Evolutionary conservation across 1,284 basidiomycete genomes (phyloP).

Genomic region (Schizophyllum commune): DNA sequence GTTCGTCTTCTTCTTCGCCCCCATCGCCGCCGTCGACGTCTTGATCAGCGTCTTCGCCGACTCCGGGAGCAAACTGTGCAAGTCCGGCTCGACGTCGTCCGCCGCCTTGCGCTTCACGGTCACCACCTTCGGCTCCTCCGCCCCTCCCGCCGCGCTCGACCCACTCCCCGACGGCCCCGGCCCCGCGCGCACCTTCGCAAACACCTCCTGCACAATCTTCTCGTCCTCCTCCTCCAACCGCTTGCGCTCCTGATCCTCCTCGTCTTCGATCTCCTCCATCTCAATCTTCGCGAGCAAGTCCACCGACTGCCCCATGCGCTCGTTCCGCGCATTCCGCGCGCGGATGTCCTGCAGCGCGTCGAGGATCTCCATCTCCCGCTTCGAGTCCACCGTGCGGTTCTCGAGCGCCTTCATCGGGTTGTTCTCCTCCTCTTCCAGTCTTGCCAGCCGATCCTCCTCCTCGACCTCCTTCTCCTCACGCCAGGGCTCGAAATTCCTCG

Average conservation of each 20-base stretch:
- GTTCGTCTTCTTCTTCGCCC: slow-evolving; percentile 58
- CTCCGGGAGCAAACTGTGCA: slow-evolving; percentile 67
- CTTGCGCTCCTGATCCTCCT: slow-evolving; percentile 59
- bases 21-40: slow-evolving; percentile 35
- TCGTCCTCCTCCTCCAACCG: slow-evolving; percentile 89
- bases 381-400: slow-evolving; percentile 84
- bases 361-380: slow-evolving; percentile 97
- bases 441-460: slow-evolving; percentile 71
- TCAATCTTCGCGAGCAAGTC: slow-evolving; percentile 53
- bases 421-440: slow-evolving; percentile 80
- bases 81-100: slow-evolving; percentile 58
- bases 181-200: slow-evolving; percentile 52
- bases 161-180: slow-evolving; percentile 27
- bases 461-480: slow-evolving; percentile 67
- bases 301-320: slow-evolving; percentile 63
- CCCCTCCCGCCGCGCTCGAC: slow-evolving; percentile 18
- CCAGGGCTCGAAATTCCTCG: slow-evolving; percentile 93
- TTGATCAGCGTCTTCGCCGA: slow-evolving; percentile 61
- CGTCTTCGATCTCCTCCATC: slow-evolving; percentile 59
- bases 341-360: slow-evolving; percentile 95
- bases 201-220: slow-evolving; percentile 77
- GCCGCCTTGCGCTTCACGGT: slow-evolving; percentile 74
- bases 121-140: slow-evolving; percentile 32
- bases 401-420: slow-evolving; percentile 98
- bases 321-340: slow-evolving; percentile 87